Conservation (phyloP, 2,329 filamentous ascomycete genomes). For the Didymella keratinophila region DNA sequence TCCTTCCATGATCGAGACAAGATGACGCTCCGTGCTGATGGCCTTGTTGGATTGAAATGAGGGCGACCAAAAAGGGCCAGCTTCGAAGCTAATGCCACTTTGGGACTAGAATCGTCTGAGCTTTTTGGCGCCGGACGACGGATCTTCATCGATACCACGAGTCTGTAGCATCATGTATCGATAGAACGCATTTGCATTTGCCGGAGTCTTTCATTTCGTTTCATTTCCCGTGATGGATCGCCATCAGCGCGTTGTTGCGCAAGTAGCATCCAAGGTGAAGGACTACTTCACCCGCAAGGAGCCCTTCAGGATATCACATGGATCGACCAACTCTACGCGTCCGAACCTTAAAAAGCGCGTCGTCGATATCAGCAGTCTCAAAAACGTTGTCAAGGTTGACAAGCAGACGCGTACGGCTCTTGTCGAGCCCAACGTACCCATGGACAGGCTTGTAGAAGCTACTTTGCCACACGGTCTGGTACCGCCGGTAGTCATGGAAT, state of each 20-base stretch:
- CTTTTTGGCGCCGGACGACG: neutral
- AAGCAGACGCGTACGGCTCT: conserved; percentile 61
- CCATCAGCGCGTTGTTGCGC: conserved; percentile 55
- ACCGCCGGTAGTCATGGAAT: conserved; percentile 74
- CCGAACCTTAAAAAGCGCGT: conserved; percentile 55
- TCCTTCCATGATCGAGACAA: neutral
- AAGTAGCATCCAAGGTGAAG: conserved; percentile 57
- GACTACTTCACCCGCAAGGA: conserved; percentile 60
- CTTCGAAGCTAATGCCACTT: neutral
- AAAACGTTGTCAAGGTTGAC: conserved; percentile 69
- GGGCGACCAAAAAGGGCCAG: neutral
- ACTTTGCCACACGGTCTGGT: conserved; percentile 65
- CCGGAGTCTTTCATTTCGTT: conserved; percentile 14
- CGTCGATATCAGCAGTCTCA: conserved; percentile 72
- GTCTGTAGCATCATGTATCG: conserved; percentile 28
- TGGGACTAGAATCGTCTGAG: conserved; percentile 14
- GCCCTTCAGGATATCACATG: conserved; percentile 79
- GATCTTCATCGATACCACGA: conserved; percentile 10
- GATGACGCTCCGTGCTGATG: neutral
- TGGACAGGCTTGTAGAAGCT: conserved; percentile 69
- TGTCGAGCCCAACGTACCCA: conserved; percentile 75
- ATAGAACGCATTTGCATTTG: conserved; percentile 24
- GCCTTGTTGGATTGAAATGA: conserved; percentile 7
- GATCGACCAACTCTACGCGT: conserved; percentile 79
- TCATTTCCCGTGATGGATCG: conserved; percentile 43